Evolutionary conservation across 2,329 filamentous ascomycete genomes (phyloP), one percentile per base, ranked within the genome.

Genomic region (Exophiala sideris): DNA sequence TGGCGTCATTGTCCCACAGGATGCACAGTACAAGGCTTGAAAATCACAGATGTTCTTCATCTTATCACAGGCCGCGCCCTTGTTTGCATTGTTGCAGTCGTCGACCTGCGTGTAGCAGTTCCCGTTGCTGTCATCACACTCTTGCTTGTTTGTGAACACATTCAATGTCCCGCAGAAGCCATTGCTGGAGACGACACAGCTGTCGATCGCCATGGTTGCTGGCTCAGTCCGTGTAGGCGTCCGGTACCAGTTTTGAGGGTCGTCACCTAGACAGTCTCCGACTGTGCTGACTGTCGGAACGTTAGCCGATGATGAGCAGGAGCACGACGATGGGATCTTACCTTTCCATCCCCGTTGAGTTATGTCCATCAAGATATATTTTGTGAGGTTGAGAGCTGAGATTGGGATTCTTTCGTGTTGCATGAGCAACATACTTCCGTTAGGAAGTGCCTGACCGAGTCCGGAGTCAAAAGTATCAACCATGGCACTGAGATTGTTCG

Each of bases 231-330:
- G 45, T 45, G 18, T 62, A 16, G 51, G 50, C n/a, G 33, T 61
- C 10, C 73, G 72, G 55, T 74, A 75, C 71, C 73, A 75, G 45
- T 68, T 63, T 8, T 70, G 63, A 4, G 66, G 62, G 2, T 68
- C 65, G 36, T 75, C 73, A 10, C 64, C 64, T 5, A 76, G 63
- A 55, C 73, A 76, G 49, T 75, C 71, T 16, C 72, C 73, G 7
- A 76, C 65, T n/a, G 73, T 74, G 44, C 74, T 70, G 2, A 72
- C 66, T 44, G 65, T 65, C 53, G 70, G 73, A 4, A 67, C 66
- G 14, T 67, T 62, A 20, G 62, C 62, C 32, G 52, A 21, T 32
- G 21, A 29, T 54, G 53, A 32, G 69, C 59, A 35, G 58, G 9
- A 29, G 18, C 12, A 44, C 7, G 24, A 4, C 12, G 18, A 42